phyloP scores from a whole-genome alignment of 768 basidiomycete genomes.

The Rhodotorula taiwanensis region DNA sequence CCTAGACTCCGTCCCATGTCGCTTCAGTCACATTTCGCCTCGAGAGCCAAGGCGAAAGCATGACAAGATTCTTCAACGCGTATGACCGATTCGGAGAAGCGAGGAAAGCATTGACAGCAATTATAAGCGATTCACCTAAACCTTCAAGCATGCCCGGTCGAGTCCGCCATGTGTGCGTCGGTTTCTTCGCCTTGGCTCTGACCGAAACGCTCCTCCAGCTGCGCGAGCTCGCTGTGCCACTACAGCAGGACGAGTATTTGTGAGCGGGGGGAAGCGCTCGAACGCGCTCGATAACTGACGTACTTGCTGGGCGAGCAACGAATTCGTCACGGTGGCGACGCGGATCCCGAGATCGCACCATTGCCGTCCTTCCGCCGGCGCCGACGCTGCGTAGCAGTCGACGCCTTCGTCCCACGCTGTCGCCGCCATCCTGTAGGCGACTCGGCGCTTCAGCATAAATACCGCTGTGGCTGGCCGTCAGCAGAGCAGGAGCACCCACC shows the following conservation, averaged over 20 bases:
- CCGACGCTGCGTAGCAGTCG: no score
- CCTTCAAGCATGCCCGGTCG: no score
- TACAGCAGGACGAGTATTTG: neutral
- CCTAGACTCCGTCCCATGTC: no score
- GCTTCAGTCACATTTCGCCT: no score
- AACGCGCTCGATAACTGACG: neutral
- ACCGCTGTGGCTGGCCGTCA: neutral
- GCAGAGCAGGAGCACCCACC: neutral
- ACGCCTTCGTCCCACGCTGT: slow-evolving; percentile 11
- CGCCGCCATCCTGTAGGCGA: slow-evolving; percentile 3
- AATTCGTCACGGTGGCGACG: neutral
- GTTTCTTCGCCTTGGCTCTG: no score
- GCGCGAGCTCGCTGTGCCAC: neutral
- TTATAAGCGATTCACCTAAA: no score
- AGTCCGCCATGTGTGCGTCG: no score
- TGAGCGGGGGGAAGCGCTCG: neutral
- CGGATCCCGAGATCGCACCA: neutral
- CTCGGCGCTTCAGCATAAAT: neutral
- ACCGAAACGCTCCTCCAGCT: neutral
- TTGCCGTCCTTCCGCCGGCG: neutral
- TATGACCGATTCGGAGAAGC: neutral
- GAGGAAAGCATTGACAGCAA: no score
- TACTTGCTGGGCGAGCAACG: neutral
- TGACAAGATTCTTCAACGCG: no score
- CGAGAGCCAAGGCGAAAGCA: neutral